Evolutionary conservation across 805 yeast species (phyloP), one percentile per base, ranked within the genome.

Genomic region (Spathaspora boniae): DNA sequence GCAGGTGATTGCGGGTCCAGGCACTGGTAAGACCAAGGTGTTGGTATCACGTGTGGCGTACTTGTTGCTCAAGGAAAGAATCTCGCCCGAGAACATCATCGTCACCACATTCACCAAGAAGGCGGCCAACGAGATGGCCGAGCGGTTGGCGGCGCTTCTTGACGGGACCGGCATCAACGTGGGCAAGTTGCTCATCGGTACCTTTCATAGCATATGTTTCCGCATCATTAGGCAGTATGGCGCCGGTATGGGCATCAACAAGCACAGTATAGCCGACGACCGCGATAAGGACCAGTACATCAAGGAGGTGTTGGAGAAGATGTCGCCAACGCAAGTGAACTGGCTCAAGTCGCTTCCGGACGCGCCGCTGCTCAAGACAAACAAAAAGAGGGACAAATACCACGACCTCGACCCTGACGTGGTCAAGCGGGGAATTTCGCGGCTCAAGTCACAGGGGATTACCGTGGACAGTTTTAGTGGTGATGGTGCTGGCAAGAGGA

Each of bases 81-180:
- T 85, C 0, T 62, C 67, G 1, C 89, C 97, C 0, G 64, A 68
- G 22, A 61, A 72, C 31, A 71, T 93, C 14, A 73, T 91, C 1
- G 93, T 89, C 15, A 86, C 96, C 5, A 89, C 98, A 0, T 91
- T 91, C 62, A 91, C 98, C 9, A 85, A 86, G 48, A 86, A 84
- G 48, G 98, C 98, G 0, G 94, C 97, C 2, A 73, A 68, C 34
- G 98, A 91, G 59, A 81, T 91, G 85, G 60, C 65, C 9, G 82
- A 76, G 21, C 66, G 98, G 27, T 58, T 91, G 14, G 37, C 34
- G 0, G 29, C 16, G 4, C 24, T 74, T 33, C 47, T 78, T 6
- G 33, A 50, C 5, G 57, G 50, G 26, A 48, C 65, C 0, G 51
- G 56, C 4, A 53, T 76, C 36, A 58, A 66, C 23, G 44, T 67